Conservation (phyloP, 805 yeast genomes). For the Saccharomycopsis sp. region DNA sequence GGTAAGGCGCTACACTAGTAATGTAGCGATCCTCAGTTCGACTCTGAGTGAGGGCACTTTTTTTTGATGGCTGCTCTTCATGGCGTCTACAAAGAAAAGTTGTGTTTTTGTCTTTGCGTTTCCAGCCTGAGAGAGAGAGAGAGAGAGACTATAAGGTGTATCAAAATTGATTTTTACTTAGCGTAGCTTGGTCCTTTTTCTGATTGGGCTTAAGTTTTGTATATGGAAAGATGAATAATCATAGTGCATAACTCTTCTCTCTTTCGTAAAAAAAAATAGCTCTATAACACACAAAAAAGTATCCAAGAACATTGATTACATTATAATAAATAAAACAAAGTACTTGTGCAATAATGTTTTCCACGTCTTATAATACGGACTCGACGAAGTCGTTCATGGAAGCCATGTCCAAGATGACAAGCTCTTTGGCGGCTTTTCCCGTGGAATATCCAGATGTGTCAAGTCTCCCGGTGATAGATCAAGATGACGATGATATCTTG, state of each 20-base stretch:
- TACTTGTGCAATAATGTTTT: constrained; percentile 10
- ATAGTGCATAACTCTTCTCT: no score
- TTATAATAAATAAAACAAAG: background rate
- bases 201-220: no score
- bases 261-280: no score
- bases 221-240: no score
- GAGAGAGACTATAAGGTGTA: no score
- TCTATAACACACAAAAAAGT: no score
- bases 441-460: constrained; percentile 25
- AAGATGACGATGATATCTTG: constrained; percentile 21
- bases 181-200: no score
- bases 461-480: constrained; percentile 25
- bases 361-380: constrained; percentile 39
- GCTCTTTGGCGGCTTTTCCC: constrained; percentile 31
- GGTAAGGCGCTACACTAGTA: constrained; percentile 34
- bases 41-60: constrained; percentile 31
- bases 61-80: no score
- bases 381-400: constrained; percentile 71
- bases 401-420: constrained; percentile 69
- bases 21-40: constrained; percentile 33
- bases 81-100: no score
- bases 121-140: no score
- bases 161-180: no score
- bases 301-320: background rate
- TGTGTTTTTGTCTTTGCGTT: no score